phyloP scores from a whole-genome alignment of 164 flowering plant species.

The Tinospora cordifolia region DNA sequence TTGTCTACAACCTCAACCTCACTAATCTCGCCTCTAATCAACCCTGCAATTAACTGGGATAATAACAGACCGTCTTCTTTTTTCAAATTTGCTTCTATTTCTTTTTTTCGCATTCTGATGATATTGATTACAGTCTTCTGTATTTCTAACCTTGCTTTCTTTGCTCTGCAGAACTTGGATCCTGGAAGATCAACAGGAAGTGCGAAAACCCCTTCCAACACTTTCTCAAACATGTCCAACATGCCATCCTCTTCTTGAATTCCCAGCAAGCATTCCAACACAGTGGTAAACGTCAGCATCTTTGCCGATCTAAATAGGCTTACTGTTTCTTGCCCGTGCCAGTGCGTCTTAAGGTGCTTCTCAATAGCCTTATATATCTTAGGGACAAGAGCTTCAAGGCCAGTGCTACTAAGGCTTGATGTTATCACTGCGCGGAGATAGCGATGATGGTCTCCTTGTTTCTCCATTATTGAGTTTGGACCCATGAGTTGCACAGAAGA shows the following conservation, averaged over 20 bases:
- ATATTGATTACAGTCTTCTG: slow-evolving; percentile 28
- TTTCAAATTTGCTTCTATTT: slow-evolving; percentile 21
- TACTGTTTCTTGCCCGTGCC: slow-evolving; percentile 30
- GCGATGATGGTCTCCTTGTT: slow-evolving; percentile 50
- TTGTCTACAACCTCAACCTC: slow-evolving; percentile 66
- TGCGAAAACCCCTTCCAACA: slow-evolving; percentile 61
- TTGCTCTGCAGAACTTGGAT: slow-evolving; percentile 51
- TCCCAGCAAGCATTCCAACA: slow-evolving; percentile 57
- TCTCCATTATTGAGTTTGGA: slow-evolving; percentile 55
- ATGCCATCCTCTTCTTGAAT: slow-evolving; percentile 36
- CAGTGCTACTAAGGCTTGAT: slow-evolving; percentile 26
- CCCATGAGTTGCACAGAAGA: slow-evolving; percentile 71
- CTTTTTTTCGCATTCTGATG: slow-evolving; percentile 37
- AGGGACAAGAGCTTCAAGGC: slow-evolving; percentile 47
- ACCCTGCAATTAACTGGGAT: slow-evolving; percentile 31
- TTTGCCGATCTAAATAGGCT: slow-evolving; percentile 42
- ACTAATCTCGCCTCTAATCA: slow-evolving; percentile 47
- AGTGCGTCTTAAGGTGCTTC: slow-evolving; percentile 30
- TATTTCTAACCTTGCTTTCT: slow-evolving; percentile 49
- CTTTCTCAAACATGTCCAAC: slow-evolving; percentile 47
- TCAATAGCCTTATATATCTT: slow-evolving; percentile 33
- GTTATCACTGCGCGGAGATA: slow-evolving; percentile 41
- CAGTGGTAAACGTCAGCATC: slow-evolving; percentile 38
- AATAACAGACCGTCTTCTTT: slow-evolving; percentile 27
- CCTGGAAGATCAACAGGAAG: slow-evolving; percentile 45